Conservation (phyloP, 345 rosid genomes). For the Litchi chinensis region DNA sequence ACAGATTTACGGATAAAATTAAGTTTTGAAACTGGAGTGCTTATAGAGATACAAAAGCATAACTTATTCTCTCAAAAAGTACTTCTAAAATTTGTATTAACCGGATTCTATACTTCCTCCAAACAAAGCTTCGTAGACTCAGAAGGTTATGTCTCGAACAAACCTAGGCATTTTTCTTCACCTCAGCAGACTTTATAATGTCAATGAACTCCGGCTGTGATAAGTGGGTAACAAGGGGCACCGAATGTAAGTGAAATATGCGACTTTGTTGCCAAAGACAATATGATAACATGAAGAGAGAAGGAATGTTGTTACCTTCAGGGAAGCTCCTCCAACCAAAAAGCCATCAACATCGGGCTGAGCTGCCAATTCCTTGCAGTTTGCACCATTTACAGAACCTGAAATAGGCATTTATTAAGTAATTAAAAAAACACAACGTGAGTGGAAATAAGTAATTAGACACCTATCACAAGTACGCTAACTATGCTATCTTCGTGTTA, state of each 20-base stretch:
- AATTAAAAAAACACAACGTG: neutral
- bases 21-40: neutral
- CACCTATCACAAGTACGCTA: neutral
- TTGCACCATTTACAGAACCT: constrained; percentile 86
- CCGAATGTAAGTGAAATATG: neutral
- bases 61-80: constrained; percentile 28
- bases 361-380: constrained; percentile 79
- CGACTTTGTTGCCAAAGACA: too few relatives aligned
- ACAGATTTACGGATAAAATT: constrained; percentile 9
- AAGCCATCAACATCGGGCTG: constrained; percentile 86
- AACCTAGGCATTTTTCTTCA: constrained; percentile 46
- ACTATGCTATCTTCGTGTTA: neutral
- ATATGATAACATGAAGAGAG: neutral
- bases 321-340: constrained; percentile 91
- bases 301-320: constrained; percentile 49
- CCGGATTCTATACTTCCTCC: constrained; percentile 1
- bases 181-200: constrained; percentile 57
- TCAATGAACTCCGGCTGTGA: constrained; percentile 68
- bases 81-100: constrained; percentile 11
- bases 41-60: neutral
- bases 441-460: neutral
- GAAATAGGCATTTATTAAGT: constrained; percentile 8
- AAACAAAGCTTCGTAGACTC: constrained; percentile 4
- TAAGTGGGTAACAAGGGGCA: neutral
- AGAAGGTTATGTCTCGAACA: neutral